Conservation (phyloP, 257 asterid species). For the Forsythia viridissima region DNA sequence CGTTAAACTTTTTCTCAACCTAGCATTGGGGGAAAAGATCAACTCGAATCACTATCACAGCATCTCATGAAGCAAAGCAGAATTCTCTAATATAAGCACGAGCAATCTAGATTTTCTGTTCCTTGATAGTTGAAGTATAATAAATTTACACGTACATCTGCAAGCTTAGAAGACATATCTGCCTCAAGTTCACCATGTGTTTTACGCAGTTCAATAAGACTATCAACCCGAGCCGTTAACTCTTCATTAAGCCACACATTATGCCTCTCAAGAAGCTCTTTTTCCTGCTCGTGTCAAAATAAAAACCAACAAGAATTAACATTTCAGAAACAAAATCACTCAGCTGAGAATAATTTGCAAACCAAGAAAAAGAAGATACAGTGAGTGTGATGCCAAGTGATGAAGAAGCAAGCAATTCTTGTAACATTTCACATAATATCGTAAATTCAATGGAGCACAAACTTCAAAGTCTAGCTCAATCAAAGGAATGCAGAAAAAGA, state of each 20-base stretch:
- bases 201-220: conserved; percentile 64
- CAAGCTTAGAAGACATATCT: conserved; percentile 74
- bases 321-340: not conserved
- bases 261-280: conserved; percentile 92
- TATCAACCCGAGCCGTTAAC: conserved; percentile 63
- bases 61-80: not conserved
- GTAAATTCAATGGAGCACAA: not conserved
- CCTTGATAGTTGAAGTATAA: not conserved
- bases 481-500: not conserved
- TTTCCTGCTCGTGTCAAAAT: conserved; percentile 63
- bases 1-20: conserved; percentile 66
- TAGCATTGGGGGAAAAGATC: conserved; percentile 24
- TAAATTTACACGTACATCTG: conserved; percentile 49
- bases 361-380: not conserved
- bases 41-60: not conserved
- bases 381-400: not conserved
- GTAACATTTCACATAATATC: not conserved
- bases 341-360: not conserved
- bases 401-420: not conserved
- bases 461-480: not conserved
- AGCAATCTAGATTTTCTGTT: conserved; percentile 2
- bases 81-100: not conserved
- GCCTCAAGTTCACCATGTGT: conserved; percentile 70
- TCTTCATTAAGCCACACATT: conserved; percentile 93
- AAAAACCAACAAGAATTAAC: not conserved